Conservation (phyloP, 2,329 filamentous ascomycete species). For the Phaeosphaeriaceae sp. region DNA sequence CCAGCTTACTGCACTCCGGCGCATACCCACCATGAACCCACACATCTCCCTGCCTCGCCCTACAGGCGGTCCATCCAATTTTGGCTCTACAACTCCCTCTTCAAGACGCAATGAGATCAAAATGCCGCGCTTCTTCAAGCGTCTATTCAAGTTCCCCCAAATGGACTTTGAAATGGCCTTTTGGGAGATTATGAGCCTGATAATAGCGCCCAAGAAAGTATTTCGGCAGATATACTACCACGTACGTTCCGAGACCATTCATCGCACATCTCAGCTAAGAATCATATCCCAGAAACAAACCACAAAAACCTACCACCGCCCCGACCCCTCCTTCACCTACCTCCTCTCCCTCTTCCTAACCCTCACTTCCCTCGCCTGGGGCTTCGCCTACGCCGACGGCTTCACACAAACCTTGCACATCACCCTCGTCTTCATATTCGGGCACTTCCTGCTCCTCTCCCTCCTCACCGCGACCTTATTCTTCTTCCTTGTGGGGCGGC, state of each 20-base stretch:
- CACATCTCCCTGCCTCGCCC: slow-evolving; percentile 67
- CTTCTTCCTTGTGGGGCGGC: slow-evolving; percentile 68
- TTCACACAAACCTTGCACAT: slow-evolving; percentile 53
- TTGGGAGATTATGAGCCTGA: slow-evolving; percentile 74
- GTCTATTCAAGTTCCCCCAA: slow-evolving; percentile 74
- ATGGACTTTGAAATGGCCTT: slow-evolving; percentile 79
- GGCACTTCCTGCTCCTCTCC: slow-evolving; percentile 68
- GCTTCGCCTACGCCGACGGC: slow-evolving; percentile 60
- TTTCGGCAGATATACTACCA: slow-evolving; percentile 76
- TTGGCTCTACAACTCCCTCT: slow-evolving; percentile 57
- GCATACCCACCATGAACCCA: slow-evolving; percentile 59
- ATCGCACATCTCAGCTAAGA: not conserved
- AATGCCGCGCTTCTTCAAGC: slow-evolving; percentile 72
- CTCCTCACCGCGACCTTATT: slow-evolving; percentile 67
- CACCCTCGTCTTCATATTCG: slow-evolving; percentile 57
- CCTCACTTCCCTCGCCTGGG: slow-evolving; percentile 64
- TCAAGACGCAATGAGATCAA: slow-evolving; percentile 61
- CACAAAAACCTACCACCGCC: slow-evolving; percentile 70
- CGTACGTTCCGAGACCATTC: slow-evolving; percentile 52
- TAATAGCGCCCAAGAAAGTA: slow-evolving; percentile 74
- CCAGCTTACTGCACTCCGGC: slow-evolving; percentile 1
- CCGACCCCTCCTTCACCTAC: slow-evolving; percentile 74
- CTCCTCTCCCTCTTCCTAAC: slow-evolving; percentile 70
- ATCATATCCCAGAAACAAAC: slow-evolving; percentile 64
- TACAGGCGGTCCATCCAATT: slow-evolving; percentile 61